These are phyloP conservation scores for Grigorovia humatica DNA, from an alignment of 805 yeast species.

Conservation along the genomic window DNA sequence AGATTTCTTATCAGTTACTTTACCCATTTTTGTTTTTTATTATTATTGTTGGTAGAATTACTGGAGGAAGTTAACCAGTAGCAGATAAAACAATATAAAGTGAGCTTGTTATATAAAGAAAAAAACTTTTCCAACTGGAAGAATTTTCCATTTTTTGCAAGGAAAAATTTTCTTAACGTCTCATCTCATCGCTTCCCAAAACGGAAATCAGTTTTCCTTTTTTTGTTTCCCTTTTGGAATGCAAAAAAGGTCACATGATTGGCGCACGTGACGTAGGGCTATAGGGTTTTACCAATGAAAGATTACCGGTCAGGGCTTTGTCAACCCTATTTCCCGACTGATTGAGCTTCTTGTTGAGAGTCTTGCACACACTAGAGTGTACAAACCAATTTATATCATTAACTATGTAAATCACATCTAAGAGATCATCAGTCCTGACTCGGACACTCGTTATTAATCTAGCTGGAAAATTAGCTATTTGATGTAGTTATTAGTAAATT, in stretches of 20 bases:
- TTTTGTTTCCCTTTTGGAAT: background rate
- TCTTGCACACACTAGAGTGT: too few species aligned
- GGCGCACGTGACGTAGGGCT: too few species aligned
- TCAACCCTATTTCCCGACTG: too few species aligned
- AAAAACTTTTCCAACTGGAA: background rate
- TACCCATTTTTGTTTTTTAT: conserved; percentile 13
- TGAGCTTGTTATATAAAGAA: background rate
- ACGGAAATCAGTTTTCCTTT: background rate
- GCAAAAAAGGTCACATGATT: background rate
- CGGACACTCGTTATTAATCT: too few species aligned
- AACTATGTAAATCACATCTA: too few species aligned
- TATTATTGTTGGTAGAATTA: background rate
- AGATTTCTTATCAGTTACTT: conserved; percentile 22
- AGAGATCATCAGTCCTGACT: too few species aligned
- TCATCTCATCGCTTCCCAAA: background rate
- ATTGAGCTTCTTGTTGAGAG: too few species aligned
- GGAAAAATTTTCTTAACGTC: background rate
- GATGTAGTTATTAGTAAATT: conserved; percentile 4
- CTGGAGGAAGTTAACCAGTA: background rate
- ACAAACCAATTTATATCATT: too few species aligned
- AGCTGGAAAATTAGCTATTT: background rate
- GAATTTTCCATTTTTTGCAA: background rate
- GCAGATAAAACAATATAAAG: background rate
- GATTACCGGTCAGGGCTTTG: too few species aligned
- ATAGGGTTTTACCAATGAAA: too few species aligned